Base-by-base conservation (phyloP, 441 rosid genomes). In the Populus tomentosa region DNA sequence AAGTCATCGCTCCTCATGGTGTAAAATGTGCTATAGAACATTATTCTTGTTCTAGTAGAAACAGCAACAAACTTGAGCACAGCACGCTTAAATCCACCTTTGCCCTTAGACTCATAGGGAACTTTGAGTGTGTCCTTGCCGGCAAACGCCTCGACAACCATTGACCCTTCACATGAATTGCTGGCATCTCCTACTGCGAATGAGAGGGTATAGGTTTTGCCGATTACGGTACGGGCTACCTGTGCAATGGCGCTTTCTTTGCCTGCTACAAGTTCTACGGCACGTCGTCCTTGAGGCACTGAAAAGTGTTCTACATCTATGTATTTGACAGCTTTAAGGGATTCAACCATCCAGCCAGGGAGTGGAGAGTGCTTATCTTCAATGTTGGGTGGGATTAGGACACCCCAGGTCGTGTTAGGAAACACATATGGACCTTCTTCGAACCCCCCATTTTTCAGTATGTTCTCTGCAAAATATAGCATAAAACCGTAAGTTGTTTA, bases 261-360 rank as follows among this genome's bases (percentile, higher is more conserved):
- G 28, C 98, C 98, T 10, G 89, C 97, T 0, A 91, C 89, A 0
- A 94, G 96, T 75, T 94, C 96, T 2, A 92, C 74, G 0, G 95
- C 98, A 10, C 87, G 82, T 70, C 81, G 82, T 56, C 94, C 95
- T 18, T 87, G 84, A 0, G 98, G 98, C 61, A 94, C 91, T 0
- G 80, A 69, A 75, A 87, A 91, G 72, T 92, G 94, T 0, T 83
- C 82, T 0, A 77, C 65, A 82, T 94, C 97, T 1, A 94, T 88
- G 92, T 89, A 93, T 72, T 93, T 94, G 20, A 94, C 97, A 1
- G 98, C 97, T 86, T 94, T 94, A 5, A 92, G 93, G 42, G 98
- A 94, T 59, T 90, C 97, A 2, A 91, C 89, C 86, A 89, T 89
- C 98, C 97, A 94, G 6, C 91, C 95, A 0, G 94, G 98, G 42